Base-by-base conservation (phyloP, 345 rosid species). In the Sisymbrium irio region DNA sequence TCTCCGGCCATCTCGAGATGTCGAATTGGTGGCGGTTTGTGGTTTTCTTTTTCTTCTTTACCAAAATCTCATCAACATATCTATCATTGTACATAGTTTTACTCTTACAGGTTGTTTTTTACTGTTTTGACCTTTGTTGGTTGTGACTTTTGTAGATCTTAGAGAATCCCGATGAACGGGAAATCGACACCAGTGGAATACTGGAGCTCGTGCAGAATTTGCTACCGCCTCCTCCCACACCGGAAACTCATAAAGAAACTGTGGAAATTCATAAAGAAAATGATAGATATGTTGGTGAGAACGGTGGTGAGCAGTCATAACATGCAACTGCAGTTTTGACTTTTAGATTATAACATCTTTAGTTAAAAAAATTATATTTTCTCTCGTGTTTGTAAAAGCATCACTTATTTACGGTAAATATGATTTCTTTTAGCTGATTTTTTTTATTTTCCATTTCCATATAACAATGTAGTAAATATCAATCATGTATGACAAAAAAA, bases 11-110 rank as follows among this genome's bases (percentile, higher is more conserved):
- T 58, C 84, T 67, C 64, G 81, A 58, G 55, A 74, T 4, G 93
- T 85, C 46, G 96, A 85, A 46, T 55, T 88, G 37, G 65, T 67
- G 9, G 64, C 92, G 78, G 99, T 92, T 80, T 79, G 72, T 65
- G 5, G 63, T 12, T 19, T 19, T 69, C 47, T 39, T 17, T 12
- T 19, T 51, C 8, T 32, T 42, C 12, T 28, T 40, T 22, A 37
- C 17, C 12, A 25, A 17, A 10, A 41, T 64, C 28, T 20, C 35
- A 65, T 15, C 46, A 32, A 45, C 35, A 10, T 70, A 14, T 65
- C 28, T 53, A 22, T 40, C 44, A 9, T 20, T 28, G 51, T 7
- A 33, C 49, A 6, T 57, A 6, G 7, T 47, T 2, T 35, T 49
- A 9, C 6, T 58, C 14, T 46, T 10, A 20, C 6, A 10, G 6